Evolutionary conservation across 2,329 filamentous ascomycete species (phyloP).

Genomic region (Neoarthrinium moseri): DNA sequence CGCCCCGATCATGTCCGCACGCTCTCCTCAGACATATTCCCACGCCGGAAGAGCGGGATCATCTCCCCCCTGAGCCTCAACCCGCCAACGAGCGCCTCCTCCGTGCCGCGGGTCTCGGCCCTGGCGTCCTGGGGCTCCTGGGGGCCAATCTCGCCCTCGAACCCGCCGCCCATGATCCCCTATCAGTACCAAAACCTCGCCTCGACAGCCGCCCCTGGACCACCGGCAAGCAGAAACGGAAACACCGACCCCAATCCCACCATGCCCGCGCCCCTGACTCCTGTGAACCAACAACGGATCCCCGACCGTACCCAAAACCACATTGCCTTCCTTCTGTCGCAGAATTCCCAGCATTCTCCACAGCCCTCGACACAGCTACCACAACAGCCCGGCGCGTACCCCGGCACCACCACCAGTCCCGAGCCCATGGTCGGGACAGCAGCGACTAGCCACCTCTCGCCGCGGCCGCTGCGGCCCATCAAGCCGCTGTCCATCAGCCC

Average conservation of each 20-base stretch:
- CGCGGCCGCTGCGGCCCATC: background rate
- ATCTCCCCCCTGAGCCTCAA: conserved; percentile 6
- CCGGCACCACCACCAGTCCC: background rate
- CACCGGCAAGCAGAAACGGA: background rate
- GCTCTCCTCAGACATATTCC: conserved; percentile 1
- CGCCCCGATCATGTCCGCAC: background rate
- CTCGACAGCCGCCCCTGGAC: background rate
- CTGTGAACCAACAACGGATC: background rate
- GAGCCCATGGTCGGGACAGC: background rate
- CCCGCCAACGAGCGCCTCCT: background rate
- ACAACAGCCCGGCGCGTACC: background rate
- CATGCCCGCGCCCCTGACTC: too few relatives aligned
- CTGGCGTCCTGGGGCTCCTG: conserved; percentile 7
- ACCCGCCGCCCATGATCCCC: too few relatives aligned
- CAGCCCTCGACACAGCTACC: background rate
- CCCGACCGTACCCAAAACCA: background rate
- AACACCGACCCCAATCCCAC: background rate
- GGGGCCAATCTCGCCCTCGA: background rate
- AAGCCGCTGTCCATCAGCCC: background rate
- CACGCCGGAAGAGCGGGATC: background rate
- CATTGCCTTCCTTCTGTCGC: background rate
- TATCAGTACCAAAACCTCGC: background rate
- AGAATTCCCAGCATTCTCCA: background rate
- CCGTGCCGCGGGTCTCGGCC: background rate
- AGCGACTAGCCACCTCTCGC: background rate